Evolutionary conservation across 305 asterid genomes (phyloP), one percentile per base, ranked within the genome.

Genomic region (Fraxinus baroniana): DNA sequence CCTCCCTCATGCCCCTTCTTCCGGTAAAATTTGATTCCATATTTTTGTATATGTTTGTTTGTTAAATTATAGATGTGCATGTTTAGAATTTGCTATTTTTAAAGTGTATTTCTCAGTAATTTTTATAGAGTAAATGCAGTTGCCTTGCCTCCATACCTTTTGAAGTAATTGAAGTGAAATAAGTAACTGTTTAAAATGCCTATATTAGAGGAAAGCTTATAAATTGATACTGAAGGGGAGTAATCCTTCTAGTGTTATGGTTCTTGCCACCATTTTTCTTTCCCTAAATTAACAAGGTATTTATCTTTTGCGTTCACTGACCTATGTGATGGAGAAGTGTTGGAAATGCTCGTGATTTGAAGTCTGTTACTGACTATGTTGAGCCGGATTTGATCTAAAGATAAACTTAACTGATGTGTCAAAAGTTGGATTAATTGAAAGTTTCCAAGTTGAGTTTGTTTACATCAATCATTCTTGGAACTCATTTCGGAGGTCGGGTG

Each of bases 1-100:
- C 79, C 94, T 95, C 82, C 94, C 97, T 6, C 79, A 83, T 73
- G 84, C 93, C 62, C 92, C 94, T 81, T 86, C 90, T 84, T 81
- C 95, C 80, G 98, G 98, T 93, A 72, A 68, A 82, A 7, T n/a
- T 78, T 22, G 17, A 0, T 4, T 74, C 30, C 36, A 24, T 74
- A 15, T 55, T 55, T 55, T 17, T 55, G 24, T 55, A 55, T 55
- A n/a, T 44, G n/a, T 15, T 55, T 55, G 64, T 15, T 52, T 52
- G 22, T 44, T 44, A 44, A 13, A 44, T 13, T 44, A 44, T 44
- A 44, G 55, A 44, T 44, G 55, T 44, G 55, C 15, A 12, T 44
- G 55, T 13, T 44, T 44, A 44, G 55, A 44, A 44, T 44, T 44
- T 44, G 55, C 52, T 44, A 44, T 44, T 44, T 44, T 12, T 44